Evolutionary conservation across 805 yeast genomes (phyloP).

Genomic region (Wickerhamomyces chambardii): DNA sequence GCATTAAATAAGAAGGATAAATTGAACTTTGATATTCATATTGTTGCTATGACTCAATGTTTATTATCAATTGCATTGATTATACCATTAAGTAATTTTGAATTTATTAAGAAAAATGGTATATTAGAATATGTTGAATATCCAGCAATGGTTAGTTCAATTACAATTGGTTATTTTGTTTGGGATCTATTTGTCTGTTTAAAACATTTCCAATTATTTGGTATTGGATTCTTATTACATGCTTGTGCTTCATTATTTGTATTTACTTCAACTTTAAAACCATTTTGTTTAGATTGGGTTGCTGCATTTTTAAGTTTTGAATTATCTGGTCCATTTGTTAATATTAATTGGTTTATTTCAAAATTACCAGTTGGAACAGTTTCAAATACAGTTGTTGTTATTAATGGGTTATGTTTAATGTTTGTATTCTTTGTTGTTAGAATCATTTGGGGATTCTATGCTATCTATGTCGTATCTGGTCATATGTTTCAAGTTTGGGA

Average conservation of each 20-base stretch:
- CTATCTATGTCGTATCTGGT: constrained; percentile 42
- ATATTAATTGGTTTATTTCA: constrained; percentile 84
- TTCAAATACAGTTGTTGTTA: constrained; percentile 38
- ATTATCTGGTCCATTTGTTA: constrained; percentile 90
- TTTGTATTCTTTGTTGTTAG: constrained; percentile 68
- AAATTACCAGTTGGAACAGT: constrained; percentile 64
- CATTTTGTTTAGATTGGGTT: constrained; percentile 73
- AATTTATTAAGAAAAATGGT: constrained; percentile 36
- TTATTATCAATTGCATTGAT: constrained; percentile 49
- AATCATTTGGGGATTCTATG: constrained; percentile 80
- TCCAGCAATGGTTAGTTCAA: constrained; percentile 62
- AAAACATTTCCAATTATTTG: constrained; percentile 57
- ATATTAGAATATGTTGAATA: constrained; percentile 68
- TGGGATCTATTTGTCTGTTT: constrained; percentile 83
- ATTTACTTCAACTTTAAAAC: constrained; percentile 52
- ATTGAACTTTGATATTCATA: constrained; percentile 82
- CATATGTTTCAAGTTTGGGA: constrained; percentile 38
- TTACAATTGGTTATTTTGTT: constrained; percentile 77
- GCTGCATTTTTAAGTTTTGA: constrained; percentile 83
- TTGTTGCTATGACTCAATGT: constrained; percentile 83
- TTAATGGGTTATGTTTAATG: constrained; percentile 70
- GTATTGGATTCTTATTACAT: constrained; percentile 74
- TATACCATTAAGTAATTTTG: constrained; percentile 58
- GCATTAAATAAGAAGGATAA: constrained; percentile 34
- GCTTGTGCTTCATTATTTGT: constrained; percentile 77